Conservation (phyloP, 352 stramenopile genomes). For the Peronospora destructor region DNA sequence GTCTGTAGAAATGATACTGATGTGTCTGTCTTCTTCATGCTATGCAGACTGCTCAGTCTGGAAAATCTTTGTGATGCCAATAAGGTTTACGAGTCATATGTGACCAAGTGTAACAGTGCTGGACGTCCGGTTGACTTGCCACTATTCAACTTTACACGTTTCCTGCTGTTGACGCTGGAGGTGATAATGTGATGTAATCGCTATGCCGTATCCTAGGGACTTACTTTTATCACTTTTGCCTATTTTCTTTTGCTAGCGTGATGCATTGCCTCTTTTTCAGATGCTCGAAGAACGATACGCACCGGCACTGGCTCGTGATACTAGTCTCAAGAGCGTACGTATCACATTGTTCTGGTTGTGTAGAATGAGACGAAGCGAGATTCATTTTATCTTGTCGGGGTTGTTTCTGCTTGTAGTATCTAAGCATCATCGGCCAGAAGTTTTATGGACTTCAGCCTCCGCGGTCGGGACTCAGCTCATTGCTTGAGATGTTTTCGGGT, state of each 20-base stretch:
- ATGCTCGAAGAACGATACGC: constrained; percentile 83
- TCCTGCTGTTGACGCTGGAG: constrained; percentile 80
- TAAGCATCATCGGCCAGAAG: constrained; percentile 80
- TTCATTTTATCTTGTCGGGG: constrained; percentile 5
- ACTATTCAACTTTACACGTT: constrained; percentile 78
- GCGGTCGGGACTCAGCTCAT: constrained; percentile 66
- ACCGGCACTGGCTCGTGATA: constrained; percentile 61
- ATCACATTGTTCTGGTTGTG: not conserved
- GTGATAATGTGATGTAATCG: constrained; percentile 21
- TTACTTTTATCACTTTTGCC: not conserved
- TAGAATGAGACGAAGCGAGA: constrained; percentile 1
- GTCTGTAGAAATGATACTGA: constrained; percentile 1
- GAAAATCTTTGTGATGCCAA: constrained; percentile 87
- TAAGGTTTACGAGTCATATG: constrained; percentile 61
- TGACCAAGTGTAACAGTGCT: constrained; percentile 40
- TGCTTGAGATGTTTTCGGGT: constrained; percentile 80
- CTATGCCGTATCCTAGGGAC: not conserved
- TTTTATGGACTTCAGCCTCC: constrained; percentile 82
- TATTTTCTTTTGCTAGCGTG: constrained; percentile 37
- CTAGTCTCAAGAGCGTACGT: constrained; percentile 73
- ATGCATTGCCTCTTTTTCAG: constrained; percentile 81
- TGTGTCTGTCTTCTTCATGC: constrained; percentile 9
- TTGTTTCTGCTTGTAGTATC: constrained; percentile 40
- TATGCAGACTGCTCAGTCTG: constrained; percentile 57
- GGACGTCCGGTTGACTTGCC: constrained; percentile 53